Conservation (phyloP, 2,329 filamentous ascomycete genomes). For the Cryphonectria nitschkei region DNA sequence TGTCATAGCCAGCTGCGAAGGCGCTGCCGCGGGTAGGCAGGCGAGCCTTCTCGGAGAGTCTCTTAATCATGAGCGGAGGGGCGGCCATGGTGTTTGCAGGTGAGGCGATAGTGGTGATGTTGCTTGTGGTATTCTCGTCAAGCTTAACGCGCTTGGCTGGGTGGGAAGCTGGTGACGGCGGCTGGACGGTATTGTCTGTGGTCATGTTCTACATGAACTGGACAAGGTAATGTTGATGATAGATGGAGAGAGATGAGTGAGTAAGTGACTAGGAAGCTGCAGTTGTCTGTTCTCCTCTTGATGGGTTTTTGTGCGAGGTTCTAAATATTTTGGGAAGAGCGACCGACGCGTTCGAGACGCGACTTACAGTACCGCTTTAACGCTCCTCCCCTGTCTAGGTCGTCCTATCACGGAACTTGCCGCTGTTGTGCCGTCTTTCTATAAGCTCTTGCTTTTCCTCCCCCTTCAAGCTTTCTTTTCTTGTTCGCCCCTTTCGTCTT, state of each 20-base stretch:
- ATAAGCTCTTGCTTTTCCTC: not conserved
- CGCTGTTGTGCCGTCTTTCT: not conserved
- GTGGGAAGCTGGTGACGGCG: slow-evolving; percentile 71
- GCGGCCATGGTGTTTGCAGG: slow-evolving; percentile 33
- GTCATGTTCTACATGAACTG: slow-evolving; percentile 35
- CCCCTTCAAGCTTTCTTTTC: not conserved
- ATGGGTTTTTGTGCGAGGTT: slow-evolving; percentile 13
- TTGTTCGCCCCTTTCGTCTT: not conserved
- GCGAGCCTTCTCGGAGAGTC: slow-evolving; percentile 77
- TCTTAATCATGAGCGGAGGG: slow-evolving; percentile 82
- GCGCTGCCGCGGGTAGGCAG: slow-evolving; percentile 87
- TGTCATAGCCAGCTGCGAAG: slow-evolving; percentile 90
- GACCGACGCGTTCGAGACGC: slow-evolving; percentile 27
- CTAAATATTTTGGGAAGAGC: slow-evolving; percentile 18
- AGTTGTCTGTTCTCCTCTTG: slow-evolving; percentile 5
- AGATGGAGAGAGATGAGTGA: not conserved
- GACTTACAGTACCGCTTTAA: slow-evolving; percentile 7
- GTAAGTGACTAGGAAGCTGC: not conserved
- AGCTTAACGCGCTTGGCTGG: slow-evolving; percentile 81
- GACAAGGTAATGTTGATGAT: slow-evolving; percentile 13
- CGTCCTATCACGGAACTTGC: not conserved
- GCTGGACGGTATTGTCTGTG: slow-evolving; percentile 45
- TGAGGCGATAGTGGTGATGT: slow-evolving; percentile 32
- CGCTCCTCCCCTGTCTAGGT: not conserved
- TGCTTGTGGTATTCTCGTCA: slow-evolving; percentile 34